Percentiles rank a stretch among this genome's conserved stretches.
Conservation (phyloP, 805 yeast species). For the Saccharomyces paradoxus region DNA sequence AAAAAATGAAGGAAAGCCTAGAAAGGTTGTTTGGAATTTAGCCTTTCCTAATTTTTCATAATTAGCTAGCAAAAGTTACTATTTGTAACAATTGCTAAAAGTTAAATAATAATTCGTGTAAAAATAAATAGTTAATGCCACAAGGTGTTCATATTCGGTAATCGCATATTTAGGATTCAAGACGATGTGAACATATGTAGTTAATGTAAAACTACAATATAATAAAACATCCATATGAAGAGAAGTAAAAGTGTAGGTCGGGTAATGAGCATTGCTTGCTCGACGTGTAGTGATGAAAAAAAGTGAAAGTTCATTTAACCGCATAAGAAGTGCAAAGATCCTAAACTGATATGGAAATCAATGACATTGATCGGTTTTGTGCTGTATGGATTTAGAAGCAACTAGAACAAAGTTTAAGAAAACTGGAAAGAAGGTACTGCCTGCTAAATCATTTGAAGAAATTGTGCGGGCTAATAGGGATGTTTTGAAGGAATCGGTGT, state of each 20-base stretch:
- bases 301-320: not conserved
- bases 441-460: conserved; percentile 5
- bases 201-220: too few relatives aligned
- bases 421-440: not conserved
- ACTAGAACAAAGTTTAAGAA: not conserved
- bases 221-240: too few relatives aligned
- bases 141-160: not conserved
- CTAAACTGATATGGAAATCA: not conserved
- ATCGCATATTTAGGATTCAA: too few relatives aligned
- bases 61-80: not conserved
- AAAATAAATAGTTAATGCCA: not conserved
- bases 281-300: not conserved
- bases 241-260: not conserved
- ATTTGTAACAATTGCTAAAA: not conserved
- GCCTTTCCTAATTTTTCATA: not conserved
- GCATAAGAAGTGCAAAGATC: not conserved
- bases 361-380: not conserved
- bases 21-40: too few relatives aligned
- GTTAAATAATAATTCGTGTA: not conserved
- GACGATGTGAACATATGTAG: too few relatives aligned
- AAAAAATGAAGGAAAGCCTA: not conserved
- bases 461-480: conserved; percentile 13
- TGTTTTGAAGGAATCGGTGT: conserved; percentile 19
- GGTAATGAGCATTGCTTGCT: not conserved
- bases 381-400: not conserved